phyloP scores from a whole-genome alignment of 2,329 filamentous ascomycete genomes.

The Zymoseptoria tritici region DNA sequence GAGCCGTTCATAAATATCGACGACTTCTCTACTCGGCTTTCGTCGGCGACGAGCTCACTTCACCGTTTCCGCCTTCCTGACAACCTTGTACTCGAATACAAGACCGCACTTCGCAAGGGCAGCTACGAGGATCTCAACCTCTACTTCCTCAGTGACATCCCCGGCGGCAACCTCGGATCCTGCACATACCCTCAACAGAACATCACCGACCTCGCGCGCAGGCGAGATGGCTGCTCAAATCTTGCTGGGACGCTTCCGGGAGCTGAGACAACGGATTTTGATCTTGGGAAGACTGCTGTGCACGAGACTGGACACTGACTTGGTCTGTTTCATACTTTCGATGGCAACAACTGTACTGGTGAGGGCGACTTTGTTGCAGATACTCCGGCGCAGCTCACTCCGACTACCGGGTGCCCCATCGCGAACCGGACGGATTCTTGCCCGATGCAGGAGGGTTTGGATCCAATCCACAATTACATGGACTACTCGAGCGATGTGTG shows the following conservation, averaged over 20 bases:
- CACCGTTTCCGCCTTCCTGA: too few relatives aligned
- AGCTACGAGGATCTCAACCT: conserved; percentile 46
- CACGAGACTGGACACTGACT: conserved; percentile 36
- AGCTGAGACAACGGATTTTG: conserved; percentile 38
- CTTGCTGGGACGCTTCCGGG: conserved; percentile 46
- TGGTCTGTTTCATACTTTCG: conserved; percentile 36
- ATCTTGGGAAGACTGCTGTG: conserved; percentile 33
- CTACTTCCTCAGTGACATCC: conserved; percentile 49
- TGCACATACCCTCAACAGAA: conserved; percentile 28
- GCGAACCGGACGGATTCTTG: conserved; percentile 39
- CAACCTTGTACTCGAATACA: not conserved
- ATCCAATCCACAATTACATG: conserved; percentile 42
- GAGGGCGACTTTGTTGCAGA: conserved; percentile 35
- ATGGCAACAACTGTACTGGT: conserved; percentile 32
- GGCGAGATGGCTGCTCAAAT: conserved; percentile 47
- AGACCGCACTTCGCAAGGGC: not conserved
- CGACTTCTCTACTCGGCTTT: too few relatives aligned
- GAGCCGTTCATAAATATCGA: too few relatives aligned
- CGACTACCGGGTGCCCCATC: conserved; percentile 45
- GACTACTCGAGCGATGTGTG: not conserved
- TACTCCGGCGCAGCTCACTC: conserved; percentile 30
- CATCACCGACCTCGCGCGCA: conserved; percentile 33
- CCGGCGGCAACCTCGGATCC: conserved; percentile 20
- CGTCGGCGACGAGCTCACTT: too few relatives aligned
- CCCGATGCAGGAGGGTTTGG: conserved; percentile 34